These are phyloP conservation scores for Psilocybe tampanensis DNA, from an alignment of 768 basidiomycete genomes.

Conservation along the genomic window DNA sequence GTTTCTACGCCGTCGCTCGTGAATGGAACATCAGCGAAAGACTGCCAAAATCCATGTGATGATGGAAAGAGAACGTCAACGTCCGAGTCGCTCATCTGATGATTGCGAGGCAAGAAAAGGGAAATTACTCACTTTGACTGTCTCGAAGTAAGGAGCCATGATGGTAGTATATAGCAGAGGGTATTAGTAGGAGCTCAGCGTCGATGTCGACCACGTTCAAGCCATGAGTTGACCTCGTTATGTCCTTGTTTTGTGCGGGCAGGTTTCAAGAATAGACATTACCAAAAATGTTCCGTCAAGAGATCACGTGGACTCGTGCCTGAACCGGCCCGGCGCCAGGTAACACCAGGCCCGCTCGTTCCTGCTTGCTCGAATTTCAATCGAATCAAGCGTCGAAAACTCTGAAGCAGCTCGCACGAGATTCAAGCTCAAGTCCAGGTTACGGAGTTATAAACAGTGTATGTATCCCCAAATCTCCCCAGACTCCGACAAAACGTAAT, in stretches of 20 bases:
- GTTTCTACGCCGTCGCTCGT: slow-evolving; percentile 83
- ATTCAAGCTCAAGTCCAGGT: too few species aligned
- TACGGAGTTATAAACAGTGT: too few species aligned
- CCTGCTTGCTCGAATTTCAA: too few species aligned
- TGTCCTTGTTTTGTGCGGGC: neutral
- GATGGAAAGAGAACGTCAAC: neutral
- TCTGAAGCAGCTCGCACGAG: too few species aligned
- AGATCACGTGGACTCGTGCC: too few species aligned
- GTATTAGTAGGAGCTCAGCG: neutral
- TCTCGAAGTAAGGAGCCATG: slow-evolving; percentile 69
- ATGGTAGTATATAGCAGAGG: neutral
- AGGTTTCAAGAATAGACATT: neutral
- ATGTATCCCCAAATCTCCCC: too few species aligned
- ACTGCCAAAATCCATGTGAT: slow-evolving; percentile 49
- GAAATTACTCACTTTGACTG: slow-evolving; percentile 56
- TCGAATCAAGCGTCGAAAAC: too few species aligned
- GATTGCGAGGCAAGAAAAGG: too few species aligned
- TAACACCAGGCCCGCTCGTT: too few species aligned
- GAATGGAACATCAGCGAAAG: slow-evolving; percentile 82
- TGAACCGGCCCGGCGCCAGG: too few species aligned
- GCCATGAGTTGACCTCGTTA: slow-evolving; percentile 8
- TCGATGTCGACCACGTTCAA: slow-evolving; percentile 4
- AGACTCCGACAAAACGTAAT: too few species aligned
- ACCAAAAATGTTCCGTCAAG: neutral
- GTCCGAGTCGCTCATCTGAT: neutral